Percentiles rank a stretch among this genome's conserved stretches.
These are phyloP conservation scores for Trametes sp. DNA, from an alignment of 1,284 basidiomycete species.

Conservation along the genomic window DNA sequence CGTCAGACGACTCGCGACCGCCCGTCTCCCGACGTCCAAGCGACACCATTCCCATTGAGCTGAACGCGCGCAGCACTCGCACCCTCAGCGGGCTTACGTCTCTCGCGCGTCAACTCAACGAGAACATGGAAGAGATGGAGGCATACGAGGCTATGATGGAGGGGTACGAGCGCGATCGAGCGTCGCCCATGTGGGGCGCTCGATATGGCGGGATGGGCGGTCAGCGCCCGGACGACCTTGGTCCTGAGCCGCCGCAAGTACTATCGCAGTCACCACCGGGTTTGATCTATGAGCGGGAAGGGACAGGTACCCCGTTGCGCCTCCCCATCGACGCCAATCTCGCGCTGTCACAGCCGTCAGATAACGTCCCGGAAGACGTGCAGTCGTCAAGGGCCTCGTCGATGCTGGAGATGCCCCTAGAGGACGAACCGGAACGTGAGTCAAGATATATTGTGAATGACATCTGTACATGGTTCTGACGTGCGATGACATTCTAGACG, in stretches of 20 bases:
- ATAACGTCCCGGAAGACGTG: slow-evolving; percentile 70
- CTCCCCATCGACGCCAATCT: slow-evolving; percentile 42
- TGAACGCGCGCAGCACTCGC: slow-evolving; percentile 37
- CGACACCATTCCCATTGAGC: slow-evolving; percentile 39
- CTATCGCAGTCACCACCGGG: slow-evolving; percentile 36
- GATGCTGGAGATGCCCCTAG: slow-evolving; percentile 47
- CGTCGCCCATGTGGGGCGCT: slow-evolving; percentile 41
- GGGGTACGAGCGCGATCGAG: slow-evolving; percentile 25
- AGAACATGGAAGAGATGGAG: slow-evolving; percentile 58
- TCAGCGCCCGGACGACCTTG: slow-evolving; percentile 33
- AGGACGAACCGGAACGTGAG: slow-evolving; percentile 56
- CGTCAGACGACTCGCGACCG: slow-evolving; percentile 28
- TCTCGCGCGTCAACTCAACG: slow-evolving; percentile 67
- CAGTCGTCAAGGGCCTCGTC: slow-evolving; percentile 64
- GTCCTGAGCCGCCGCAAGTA: slow-evolving; percentile 35
- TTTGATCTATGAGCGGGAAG: slow-evolving; percentile 30
- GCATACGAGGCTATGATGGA: slow-evolving; percentile 32
- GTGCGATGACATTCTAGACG: slow-evolving; percentile 43
- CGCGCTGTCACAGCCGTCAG: slow-evolving; percentile 38
- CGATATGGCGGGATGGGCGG: slow-evolving; percentile 40
- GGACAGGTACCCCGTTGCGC: slow-evolving; percentile 41
- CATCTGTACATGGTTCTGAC: slow-evolving; percentile 21
- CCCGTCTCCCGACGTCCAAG: slow-evolving; percentile 36
- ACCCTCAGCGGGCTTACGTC: slow-evolving; percentile 63
- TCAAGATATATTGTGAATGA: slow-evolving; percentile 2